phyloP scores from a whole-genome alignment of 1,284 basidiomycete genomes.

The Ustilago trichophora region DNA sequence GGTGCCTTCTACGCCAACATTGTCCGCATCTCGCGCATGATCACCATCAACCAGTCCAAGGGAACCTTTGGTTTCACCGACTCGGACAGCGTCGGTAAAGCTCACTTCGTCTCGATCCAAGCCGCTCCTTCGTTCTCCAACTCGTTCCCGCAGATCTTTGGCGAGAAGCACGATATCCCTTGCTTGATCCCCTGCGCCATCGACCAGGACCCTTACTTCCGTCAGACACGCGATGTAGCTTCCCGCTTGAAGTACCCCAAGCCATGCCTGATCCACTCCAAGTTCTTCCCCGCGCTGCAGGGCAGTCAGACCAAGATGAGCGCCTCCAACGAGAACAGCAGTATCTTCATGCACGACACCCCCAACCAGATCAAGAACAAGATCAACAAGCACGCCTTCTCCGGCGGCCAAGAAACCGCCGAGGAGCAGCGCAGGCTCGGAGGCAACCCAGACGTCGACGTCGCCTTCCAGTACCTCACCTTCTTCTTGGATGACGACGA shows the following conservation, averaged over 20 bases:
- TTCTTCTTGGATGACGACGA: slow-evolving; percentile 97
- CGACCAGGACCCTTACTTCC: slow-evolving; percentile 93
- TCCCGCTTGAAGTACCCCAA: slow-evolving; percentile 94
- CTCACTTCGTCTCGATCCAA: slow-evolving; percentile 97
- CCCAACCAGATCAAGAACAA: slow-evolving; percentile 96
- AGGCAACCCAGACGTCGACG: slow-evolving; percentile 94
- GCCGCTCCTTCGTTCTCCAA: slow-evolving; percentile 96
- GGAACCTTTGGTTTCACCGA: slow-evolving; percentile 94
- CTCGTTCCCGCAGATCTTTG: slow-evolving; percentile 98
- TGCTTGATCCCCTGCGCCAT: slow-evolving; percentile 98
- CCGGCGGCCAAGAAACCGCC: slow-evolving; percentile 77
- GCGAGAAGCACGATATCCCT: slow-evolving; percentile 82
- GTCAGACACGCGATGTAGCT: slow-evolving; percentile 93
- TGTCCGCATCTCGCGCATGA: slow-evolving; percentile 88
- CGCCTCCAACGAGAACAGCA: slow-evolving; percentile 86
- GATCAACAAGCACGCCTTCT: slow-evolving; percentile 77
- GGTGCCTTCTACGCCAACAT: slow-evolving; percentile 95
- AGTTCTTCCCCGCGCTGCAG: slow-evolving; percentile 98
- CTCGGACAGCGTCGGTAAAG: slow-evolving; percentile 94
- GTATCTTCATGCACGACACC: slow-evolving; percentile 95
- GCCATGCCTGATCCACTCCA: slow-evolving; percentile 88
- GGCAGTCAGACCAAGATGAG: slow-evolving; percentile 99
- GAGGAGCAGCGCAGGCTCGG: slow-evolving; percentile 90
- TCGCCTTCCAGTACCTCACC: slow-evolving; percentile 93
- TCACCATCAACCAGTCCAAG: slow-evolving; percentile 92